phyloP scores from a whole-genome alignment of 2,329 filamentous ascomycete genomes.

The Fusarium clavum region DNA sequence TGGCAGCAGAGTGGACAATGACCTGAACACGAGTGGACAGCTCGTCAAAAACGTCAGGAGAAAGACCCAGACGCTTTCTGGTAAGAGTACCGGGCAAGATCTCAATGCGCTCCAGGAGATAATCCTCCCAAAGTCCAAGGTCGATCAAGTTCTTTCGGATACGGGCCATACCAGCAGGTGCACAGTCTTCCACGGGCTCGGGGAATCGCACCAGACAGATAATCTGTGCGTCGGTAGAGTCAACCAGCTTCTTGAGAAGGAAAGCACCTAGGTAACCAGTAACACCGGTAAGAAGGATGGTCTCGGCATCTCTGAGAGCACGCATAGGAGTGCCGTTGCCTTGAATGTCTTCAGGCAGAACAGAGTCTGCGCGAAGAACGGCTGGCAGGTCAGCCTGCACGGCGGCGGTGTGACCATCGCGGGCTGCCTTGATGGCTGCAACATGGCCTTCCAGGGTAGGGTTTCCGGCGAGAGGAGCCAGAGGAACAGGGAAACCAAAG shows the following conservation, averaged over 20 bases:
- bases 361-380: constrained; percentile 73
- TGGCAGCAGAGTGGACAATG: constrained; percentile 81
- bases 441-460: constrained; percentile 80
- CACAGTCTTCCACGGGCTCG: constrained; percentile 72
- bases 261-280: constrained; percentile 84
- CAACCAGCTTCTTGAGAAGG: constrained; percentile 74
- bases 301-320: constrained; percentile 73
- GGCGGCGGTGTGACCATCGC: constrained; percentile 78
- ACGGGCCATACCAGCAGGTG: constrained; percentile 75
- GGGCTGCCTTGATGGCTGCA: constrained; percentile 74
- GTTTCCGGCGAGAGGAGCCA: constrained; percentile 76
- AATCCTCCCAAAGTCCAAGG: constrained; percentile 80
- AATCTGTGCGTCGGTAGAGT: constrained; percentile 75
- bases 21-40: constrained; percentile 75
- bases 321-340: constrained; percentile 65
- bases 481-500: constrained; percentile 79
- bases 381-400: constrained; percentile 81
- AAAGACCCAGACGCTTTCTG: constrained; percentile 74
- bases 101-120: constrained; percentile 81
- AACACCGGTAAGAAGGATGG: constrained; percentile 77
- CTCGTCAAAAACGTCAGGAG: constrained; percentile 72
- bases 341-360: constrained; percentile 76
- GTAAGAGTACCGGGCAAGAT: constrained; percentile 80
- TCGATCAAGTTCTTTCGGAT: constrained; percentile 83
- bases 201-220: constrained; percentile 79